phyloP scores from a whole-genome alignment of 495 filamentous ascomycete species.

The Platismatia glauca region DNA sequence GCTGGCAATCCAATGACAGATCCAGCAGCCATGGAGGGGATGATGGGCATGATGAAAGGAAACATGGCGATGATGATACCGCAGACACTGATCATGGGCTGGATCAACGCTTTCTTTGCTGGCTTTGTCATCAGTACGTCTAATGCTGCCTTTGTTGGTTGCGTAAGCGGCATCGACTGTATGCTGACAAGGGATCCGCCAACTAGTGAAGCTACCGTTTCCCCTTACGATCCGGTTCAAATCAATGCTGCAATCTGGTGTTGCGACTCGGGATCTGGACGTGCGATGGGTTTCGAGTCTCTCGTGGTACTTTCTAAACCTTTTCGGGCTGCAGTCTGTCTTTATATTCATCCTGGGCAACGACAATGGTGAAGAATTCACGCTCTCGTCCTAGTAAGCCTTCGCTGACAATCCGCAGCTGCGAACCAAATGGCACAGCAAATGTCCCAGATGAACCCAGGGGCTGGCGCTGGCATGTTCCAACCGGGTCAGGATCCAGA shows the following conservation, averaged over 20 bases:
- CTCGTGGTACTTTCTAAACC: slow-evolving; percentile 96
- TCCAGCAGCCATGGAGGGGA: slow-evolving; percentile 95
- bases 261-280: slow-evolving; percentile 90
- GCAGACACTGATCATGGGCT: slow-evolving; percentile 97
- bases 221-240: slow-evolving; percentile 97
- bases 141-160: neutral
- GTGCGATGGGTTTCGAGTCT: slow-evolving; percentile 96
- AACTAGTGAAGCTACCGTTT: slow-evolving; percentile 91
- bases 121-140: slow-evolving; percentile 90
- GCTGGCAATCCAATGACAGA: slow-evolving; percentile 93
- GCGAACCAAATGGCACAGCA: slow-evolving; percentile 92
- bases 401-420: slow-evolving; percentile 43
- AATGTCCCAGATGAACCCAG: slow-evolving; percentile 74
- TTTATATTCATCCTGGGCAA: slow-evolving; percentile 94
- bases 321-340: slow-evolving; percentile 94
- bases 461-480: slow-evolving; percentile 62
- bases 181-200: neutral
- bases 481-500: slow-evolving; percentile 91
- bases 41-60: slow-evolving; percentile 99
- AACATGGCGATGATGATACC: slow-evolving; percentile 99
- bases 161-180: neutral
- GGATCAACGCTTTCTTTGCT: slow-evolving; percentile 98
- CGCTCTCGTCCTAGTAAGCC: neutral
- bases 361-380: slow-evolving; percentile 63
- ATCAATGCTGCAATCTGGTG: slow-evolving; percentile 95